Percentiles rank a stretch among this genome's conserved stretches.
Conservation (phyloP, 2,329 filamentous ascomycete species). For the Cephalotrichum gorgonifer region DNA sequence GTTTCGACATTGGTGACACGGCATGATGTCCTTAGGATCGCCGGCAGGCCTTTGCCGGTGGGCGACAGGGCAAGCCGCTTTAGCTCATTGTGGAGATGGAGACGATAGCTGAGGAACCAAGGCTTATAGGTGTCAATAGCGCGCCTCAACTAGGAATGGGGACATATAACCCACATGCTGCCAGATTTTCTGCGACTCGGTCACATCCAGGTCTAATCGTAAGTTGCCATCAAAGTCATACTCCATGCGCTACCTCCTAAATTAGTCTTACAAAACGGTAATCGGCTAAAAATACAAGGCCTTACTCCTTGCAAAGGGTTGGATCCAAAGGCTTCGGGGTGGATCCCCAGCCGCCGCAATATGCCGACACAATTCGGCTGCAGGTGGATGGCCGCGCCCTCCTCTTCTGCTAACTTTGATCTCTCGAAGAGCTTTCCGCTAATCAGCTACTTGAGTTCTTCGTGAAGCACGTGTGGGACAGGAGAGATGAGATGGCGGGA, state of each 20-base stretch:
- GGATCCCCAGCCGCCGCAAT: conserved; percentile 29
- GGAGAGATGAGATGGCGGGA: too few relatives aligned
- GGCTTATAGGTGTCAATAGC: too few relatives aligned
- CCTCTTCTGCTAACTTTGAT: conserved; percentile 23
- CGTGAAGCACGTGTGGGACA: too few relatives aligned
- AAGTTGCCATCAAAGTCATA: conserved; percentile 24
- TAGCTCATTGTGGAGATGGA: conserved; percentile 27
- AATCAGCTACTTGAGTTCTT: too few relatives aligned
- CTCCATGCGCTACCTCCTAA: conserved; percentile 14
- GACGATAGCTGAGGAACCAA: conserved; percentile 27
- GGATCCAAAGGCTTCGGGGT: conserved; percentile 26
- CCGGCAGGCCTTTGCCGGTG: conserved; percentile 15
- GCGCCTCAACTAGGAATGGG: too few relatives aligned
- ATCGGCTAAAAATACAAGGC: neutral
- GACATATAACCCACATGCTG: conserved; percentile 28
- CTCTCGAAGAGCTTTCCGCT: too few relatives aligned
- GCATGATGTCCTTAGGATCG: conserved; percentile 25
- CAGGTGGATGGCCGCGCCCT: conserved; percentile 27
- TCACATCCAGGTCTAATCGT: conserved; percentile 22
- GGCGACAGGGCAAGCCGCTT: conserved; percentile 19
- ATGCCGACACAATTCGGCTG: conserved; percentile 40
- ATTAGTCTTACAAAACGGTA: neutral
- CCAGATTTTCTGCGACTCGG: conserved; percentile 27
- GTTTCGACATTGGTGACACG: conserved; percentile 32
- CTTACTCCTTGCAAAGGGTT: conserved; percentile 13